Evolutionary conservation across 139 green algal genomes (phyloP).

Genomic region (Chlamydomonas sp.): DNA sequence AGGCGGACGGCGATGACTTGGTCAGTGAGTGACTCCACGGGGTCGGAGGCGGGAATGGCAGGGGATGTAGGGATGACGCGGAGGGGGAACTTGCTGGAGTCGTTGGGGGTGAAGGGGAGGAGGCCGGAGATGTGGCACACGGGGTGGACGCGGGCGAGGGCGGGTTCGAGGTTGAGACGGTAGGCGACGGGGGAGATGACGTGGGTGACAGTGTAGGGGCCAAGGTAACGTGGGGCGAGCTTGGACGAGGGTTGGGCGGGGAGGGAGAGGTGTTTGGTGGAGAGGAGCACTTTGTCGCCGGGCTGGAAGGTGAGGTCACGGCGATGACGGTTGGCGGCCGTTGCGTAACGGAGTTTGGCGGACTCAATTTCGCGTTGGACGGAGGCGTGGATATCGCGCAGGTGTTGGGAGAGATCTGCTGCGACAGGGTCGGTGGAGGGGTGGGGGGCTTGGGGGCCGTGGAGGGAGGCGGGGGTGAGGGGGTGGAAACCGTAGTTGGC

Average conservation of each 20-base stretch:
- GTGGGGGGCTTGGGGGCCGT: not conserved
- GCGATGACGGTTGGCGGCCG: constrained; percentile 14
- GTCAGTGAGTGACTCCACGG: too few relatives aligned
- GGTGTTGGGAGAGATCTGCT: not conserved
- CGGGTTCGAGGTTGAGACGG: constrained; percentile 11
- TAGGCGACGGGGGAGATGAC: constrained; percentile 36
- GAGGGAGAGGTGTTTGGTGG: constrained; percentile 31
- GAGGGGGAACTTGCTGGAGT: not conserved
- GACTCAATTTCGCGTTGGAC: not conserved
- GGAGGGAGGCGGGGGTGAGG: constrained; percentile 17
- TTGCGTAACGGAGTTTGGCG: constrained; percentile 2
- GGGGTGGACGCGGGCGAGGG: constrained; percentile 14
- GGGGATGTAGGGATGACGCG: not conserved
- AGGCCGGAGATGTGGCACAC: constrained; percentile 38
- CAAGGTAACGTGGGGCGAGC: constrained; percentile 25
- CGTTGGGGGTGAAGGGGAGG: constrained; percentile 21
- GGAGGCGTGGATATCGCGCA: constrained; percentile 25
- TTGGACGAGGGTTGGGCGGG: constrained; percentile 17
- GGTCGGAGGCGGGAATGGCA: too few relatives aligned
- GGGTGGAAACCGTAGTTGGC: constrained; percentile 20
- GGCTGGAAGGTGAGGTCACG: constrained; percentile 32
- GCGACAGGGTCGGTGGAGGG: not conserved
- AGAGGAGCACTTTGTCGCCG: constrained; percentile 32
- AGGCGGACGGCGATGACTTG: too few relatives aligned
- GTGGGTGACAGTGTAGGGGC: constrained; percentile 26